Evolutionary conservation across 352 stramenopile genomes (phyloP).

Genomic region (Globisporangium takayamanum): DNA sequence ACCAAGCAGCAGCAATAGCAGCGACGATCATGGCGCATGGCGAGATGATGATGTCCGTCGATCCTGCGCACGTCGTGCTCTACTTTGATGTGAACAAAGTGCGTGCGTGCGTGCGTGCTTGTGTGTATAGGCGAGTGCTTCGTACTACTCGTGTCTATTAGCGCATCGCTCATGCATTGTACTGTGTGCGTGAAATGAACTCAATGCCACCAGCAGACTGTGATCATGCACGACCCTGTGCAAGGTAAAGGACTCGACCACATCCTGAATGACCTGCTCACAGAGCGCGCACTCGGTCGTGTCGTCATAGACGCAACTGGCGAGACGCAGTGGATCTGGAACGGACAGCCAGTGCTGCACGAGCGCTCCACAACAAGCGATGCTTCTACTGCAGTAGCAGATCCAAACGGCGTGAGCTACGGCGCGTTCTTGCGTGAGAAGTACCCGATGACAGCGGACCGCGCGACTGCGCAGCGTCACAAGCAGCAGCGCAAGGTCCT

Average conservation of each 20-base stretch:
- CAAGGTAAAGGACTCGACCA: slow-evolving; percentile 67
- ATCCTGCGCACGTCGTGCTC: slow-evolving; percentile 43
- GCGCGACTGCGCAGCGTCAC: slow-evolving; percentile 36
- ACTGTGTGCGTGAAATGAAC: background rate
- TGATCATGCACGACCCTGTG: slow-evolving; percentile 81
- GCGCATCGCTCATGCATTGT: background rate
- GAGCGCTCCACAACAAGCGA: no score
- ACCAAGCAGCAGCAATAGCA: background rate
- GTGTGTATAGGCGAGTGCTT: background rate
- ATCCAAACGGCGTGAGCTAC: slow-evolving; percentile 33
- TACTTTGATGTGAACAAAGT: slow-evolving; percentile 86
- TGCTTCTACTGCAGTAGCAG: background rate
- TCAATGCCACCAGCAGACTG: slow-evolving; percentile 25
- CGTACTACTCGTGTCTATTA: background rate
- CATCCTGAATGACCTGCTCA: slow-evolving; percentile 75
- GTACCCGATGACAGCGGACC: slow-evolving; percentile 53
- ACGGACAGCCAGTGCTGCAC: slow-evolving; percentile 22
- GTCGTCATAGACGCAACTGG: slow-evolving; percentile 14
- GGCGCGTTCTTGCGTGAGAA: slow-evolving; percentile 53
- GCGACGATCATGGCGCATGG: background rate
- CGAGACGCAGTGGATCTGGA: slow-evolving; percentile 38
- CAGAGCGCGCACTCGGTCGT: slow-evolving; percentile 39
- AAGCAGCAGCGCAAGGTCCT: slow-evolving; percentile 57
- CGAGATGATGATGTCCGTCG: background rate
- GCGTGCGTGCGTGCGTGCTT: background rate